Conservation (phyloP, 352 stramenopile genomes). For the Phytophthora idaei region DNA sequence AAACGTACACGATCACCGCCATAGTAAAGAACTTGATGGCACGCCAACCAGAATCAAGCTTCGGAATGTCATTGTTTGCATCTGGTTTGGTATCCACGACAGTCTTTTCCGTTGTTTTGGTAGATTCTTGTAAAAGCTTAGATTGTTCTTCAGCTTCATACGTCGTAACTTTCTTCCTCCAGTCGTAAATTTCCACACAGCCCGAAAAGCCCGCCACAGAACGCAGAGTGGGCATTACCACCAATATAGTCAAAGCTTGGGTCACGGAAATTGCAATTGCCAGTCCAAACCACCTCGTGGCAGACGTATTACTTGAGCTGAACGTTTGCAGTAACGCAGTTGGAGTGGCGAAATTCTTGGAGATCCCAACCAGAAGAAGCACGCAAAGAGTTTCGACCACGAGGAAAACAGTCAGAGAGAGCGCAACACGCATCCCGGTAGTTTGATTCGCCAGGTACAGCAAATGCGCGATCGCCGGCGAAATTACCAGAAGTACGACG, state of each 20-base stretch:
- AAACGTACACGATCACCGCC: constrained; percentile 61
- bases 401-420: constrained; percentile 49
- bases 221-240: constrained; percentile 36
- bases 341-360: constrained; percentile 16
- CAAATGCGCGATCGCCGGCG: constrained; percentile 69
- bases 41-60: constrained; percentile 55
- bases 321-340: constrained; percentile 12
- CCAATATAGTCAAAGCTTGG: constrained; percentile 33
- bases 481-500: constrained; percentile 67
- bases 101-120: neutral
- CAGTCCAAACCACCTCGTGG: constrained; percentile 33
- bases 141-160: constrained; percentile 45
- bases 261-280: constrained; percentile 27
- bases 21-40: constrained; percentile 64
- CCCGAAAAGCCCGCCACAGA: constrained; percentile 42
- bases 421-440: constrained; percentile 66
- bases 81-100: neutral
- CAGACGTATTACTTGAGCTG: constrained; percentile 7
- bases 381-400: constrained; percentile 39
- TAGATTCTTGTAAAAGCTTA: constrained; percentile 15
- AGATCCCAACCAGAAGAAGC: constrained; percentile 23
- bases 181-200: constrained; percentile 46
- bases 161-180: constrained; percentile 38
- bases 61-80: constrained; percentile 8
- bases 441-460: constrained; percentile 54